Evolutionary conservation across 129 eudicot species (phyloP).

Genomic region (Solidago caesia): DNA sequence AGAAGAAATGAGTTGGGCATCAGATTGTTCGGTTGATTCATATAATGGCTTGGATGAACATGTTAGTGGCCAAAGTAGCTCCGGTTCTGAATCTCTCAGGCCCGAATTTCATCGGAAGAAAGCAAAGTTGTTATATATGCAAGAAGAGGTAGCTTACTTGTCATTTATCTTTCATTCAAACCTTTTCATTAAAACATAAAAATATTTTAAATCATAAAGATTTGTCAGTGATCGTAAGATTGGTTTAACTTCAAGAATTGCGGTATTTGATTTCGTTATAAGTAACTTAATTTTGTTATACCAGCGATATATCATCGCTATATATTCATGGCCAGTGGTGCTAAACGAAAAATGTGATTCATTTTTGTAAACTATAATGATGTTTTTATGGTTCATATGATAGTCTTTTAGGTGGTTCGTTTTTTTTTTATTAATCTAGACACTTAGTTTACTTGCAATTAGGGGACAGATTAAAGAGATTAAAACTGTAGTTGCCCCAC

Average conservation of each 20-base stretch:
- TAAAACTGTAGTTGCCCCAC: constrained; percentile 39
- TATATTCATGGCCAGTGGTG: background rate
- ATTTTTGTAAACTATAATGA: constrained; percentile 3
- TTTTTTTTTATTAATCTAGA: no score
- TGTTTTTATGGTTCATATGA: background rate
- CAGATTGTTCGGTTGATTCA: constrained; percentile 21
- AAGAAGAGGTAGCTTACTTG: constrained; percentile 61
- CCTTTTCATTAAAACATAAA: no score
- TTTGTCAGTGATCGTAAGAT: no score
- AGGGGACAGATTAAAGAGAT: constrained; percentile 36
- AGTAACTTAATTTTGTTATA: no score
- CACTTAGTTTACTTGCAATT: constrained; percentile 17
- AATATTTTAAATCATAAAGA: no score
- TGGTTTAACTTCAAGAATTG: no score
- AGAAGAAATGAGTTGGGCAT: constrained; percentile 36
- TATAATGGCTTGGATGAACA: constrained; percentile 40
- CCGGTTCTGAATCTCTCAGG: constrained; percentile 17
- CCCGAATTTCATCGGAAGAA: constrained; percentile 67
- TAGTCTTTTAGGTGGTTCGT: no score
- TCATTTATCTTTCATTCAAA: background rate
- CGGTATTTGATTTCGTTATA: no score
- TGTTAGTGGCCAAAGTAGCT: constrained; percentile 31
- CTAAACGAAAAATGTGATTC: background rate
- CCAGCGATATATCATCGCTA: background rate
- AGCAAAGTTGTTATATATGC: constrained; percentile 65